Evolutionary conservation across 192 early-diverging fungal genomes (phyloP).

Genomic region (Backusella liffmaniae): DNA sequence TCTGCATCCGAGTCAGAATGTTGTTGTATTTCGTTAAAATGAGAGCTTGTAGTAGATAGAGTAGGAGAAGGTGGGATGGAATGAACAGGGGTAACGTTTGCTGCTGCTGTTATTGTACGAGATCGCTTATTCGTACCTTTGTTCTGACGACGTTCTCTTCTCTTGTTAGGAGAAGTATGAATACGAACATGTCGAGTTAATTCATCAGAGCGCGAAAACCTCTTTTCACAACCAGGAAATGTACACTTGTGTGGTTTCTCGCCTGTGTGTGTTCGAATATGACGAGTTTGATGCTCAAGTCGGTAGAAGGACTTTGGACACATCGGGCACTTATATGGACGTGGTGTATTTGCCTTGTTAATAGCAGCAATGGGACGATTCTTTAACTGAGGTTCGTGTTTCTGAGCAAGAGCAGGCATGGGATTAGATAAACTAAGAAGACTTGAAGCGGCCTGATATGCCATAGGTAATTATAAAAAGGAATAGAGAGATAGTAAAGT

Average conservation of each 20-base stretch:
- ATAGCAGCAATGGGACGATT: conserved; percentile 18
- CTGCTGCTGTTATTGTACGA: conserved; percentile 7
- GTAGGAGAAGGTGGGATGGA: conserved; percentile 36
- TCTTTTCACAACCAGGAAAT: conserved; percentile 74
- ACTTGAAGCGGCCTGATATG: conserved; percentile 25
- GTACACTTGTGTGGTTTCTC: conserved; percentile 81
- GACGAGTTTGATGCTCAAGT: conserved; percentile 77
- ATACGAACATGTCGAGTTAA: conserved; percentile 70
- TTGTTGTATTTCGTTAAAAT: conserved; percentile 21
- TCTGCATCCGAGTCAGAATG: conserved; percentile 30
- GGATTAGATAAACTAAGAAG: conserved; percentile 18
- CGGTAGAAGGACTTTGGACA: conserved; percentile 75
- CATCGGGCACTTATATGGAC: conserved; percentile 74
- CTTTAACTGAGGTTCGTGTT: neutral
- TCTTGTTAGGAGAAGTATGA: conserved; percentile 51
- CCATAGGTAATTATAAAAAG: conserved; percentile 3
- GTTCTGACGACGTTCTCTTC: conserved; percentile 42
- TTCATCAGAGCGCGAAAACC: conserved; percentile 78
- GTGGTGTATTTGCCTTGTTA: conserved; percentile 33
- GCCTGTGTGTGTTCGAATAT: conserved; percentile 84
- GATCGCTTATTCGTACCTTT: neutral
- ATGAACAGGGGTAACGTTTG: conserved; percentile 26
- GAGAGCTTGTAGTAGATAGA: conserved; percentile 37
- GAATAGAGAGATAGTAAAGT: neutral
- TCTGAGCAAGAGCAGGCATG: neutral